Evolutionary conservation across 169 alveolate genomes (phyloP).

Genomic region (Blepharisma undulans): DNA sequence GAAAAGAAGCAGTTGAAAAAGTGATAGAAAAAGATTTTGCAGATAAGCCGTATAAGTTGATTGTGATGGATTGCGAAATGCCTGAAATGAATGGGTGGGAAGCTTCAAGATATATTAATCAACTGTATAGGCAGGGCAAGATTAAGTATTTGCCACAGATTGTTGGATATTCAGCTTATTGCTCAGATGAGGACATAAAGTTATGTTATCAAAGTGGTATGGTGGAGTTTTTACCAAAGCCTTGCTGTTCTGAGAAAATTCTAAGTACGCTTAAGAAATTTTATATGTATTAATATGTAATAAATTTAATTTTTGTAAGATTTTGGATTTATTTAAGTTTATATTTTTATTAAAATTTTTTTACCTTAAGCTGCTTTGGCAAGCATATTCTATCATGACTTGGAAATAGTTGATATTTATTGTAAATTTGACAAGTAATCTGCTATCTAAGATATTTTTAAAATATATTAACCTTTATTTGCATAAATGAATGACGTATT

Average conservation of each 20-base stretch:
- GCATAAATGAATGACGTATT: too few relatives aligned
- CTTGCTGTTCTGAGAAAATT: not conserved
- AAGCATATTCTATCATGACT: too few relatives aligned
- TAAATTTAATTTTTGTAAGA: not conserved
- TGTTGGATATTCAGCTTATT: slow-evolving; percentile 2
- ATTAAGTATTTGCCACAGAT: slow-evolving; percentile 1
- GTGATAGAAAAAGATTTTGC: not conserved
- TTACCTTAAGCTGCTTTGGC: not conserved
- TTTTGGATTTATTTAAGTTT: too few relatives aligned
- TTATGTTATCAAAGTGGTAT: not conserved
- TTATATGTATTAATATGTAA: not conserved
- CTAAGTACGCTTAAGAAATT: not conserved
- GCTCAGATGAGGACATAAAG: not conserved
- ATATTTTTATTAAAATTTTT: too few relatives aligned
- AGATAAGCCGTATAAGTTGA: not conserved
- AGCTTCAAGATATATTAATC: not conserved
- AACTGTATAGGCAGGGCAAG: not conserved
- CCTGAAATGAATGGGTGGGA: slow-evolving; percentile 12
- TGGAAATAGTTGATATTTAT: too few relatives aligned
- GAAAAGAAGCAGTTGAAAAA: slow-evolving; percentile 33
- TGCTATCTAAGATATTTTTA: too few relatives aligned
- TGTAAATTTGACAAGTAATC: too few relatives aligned
- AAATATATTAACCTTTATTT: too few relatives aligned
- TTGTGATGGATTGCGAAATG: slow-evolving; percentile 39
- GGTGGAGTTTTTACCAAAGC: slow-evolving; percentile 13